phyloP scores from a whole-genome alignment of 2,329 filamentous ascomycete genomes.

The Aspergillus calidoustus region DNA sequence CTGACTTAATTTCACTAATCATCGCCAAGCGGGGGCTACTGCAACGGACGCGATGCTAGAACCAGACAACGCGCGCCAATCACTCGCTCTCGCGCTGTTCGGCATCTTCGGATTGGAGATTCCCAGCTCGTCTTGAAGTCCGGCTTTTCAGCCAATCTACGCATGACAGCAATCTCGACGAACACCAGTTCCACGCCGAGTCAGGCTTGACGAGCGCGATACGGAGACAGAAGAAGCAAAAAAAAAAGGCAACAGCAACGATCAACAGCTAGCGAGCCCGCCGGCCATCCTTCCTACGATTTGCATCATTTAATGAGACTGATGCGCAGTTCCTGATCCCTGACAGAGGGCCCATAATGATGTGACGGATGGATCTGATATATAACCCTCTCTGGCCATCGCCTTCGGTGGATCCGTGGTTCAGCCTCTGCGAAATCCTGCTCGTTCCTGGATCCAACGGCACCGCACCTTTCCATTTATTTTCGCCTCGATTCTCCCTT shows the following conservation, averaged over 20 bases:
- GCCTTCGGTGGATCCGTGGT: conserved; percentile 20
- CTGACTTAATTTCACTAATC: conserved; percentile 4
- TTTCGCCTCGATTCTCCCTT: conserved; percentile 4
- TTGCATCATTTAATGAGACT: not conserved
- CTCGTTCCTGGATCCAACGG: conserved; percentile 16
- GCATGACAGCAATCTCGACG: conserved; percentile 15
- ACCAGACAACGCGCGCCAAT: conserved; percentile 7
- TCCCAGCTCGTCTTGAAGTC: conserved; percentile 7
- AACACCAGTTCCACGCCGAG: not conserved
- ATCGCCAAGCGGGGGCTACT: conserved; percentile 3
- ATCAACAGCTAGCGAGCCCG: not conserved
- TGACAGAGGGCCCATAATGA: conserved; percentile 4
- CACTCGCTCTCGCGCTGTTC: conserved; percentile 3
- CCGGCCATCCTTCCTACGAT: not conserved
- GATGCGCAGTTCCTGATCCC: not conserved
- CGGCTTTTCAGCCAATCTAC: conserved; percentile 13
- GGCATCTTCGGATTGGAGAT: conserved; percentile 4
- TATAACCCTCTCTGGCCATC: conserved; percentile 9
- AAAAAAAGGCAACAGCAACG: conserved; percentile 3
- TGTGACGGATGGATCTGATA: conserved; percentile 8
- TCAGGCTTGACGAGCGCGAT: not conserved
- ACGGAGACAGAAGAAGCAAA: conserved; percentile 10
- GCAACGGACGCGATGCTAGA: conserved; percentile 1
- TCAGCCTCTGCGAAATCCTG: conserved; percentile 17
- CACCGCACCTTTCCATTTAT: not conserved